These are phyloP conservation scores for Alternaria arborescens DNA, from an alignment of 2,329 filamentous ascomycete species.

Conservation along the genomic window DNA sequence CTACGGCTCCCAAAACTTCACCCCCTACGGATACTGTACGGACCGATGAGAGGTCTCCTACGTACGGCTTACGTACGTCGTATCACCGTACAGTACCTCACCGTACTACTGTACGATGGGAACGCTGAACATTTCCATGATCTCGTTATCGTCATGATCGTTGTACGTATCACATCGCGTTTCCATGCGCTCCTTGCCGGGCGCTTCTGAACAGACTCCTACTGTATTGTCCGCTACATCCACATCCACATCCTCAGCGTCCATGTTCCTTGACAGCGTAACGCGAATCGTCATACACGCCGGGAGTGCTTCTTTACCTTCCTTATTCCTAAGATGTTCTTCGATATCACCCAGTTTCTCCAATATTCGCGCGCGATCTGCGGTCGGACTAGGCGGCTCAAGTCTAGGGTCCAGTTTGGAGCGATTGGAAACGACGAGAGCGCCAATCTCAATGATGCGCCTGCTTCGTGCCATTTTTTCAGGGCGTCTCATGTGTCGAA, in stretches of 20 bases:
- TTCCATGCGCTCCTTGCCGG: conserved; percentile 7
- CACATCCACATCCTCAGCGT: not conserved
- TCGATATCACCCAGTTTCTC: conserved; percentile 32
- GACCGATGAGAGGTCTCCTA: too few species aligned
- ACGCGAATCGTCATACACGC: conserved; percentile 32
- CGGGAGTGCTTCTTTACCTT: conserved; percentile 23
- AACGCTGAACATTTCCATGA: conserved; percentile 22
- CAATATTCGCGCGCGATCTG: conserved; percentile 9
- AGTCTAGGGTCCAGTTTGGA: conserved; percentile 11
- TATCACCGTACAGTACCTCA: too few species aligned
- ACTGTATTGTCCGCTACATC: not conserved
- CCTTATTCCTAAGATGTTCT: conserved; percentile 18
- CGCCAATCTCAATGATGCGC: conserved; percentile 43
- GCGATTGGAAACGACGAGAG: conserved; percentile 32
- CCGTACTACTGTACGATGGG: too few species aligned
- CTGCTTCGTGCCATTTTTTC: conserved; percentile 29
- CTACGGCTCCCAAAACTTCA: too few species aligned
- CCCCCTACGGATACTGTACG: too few species aligned
- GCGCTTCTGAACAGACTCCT: not conserved
- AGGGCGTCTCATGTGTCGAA: conserved; percentile 31
- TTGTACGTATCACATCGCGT: conserved; percentile 4
- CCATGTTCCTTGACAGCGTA: not conserved
- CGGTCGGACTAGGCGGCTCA: not conserved
- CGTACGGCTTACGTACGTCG: too few species aligned
- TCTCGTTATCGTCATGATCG: conserved; percentile 10